Conservation (phyloP, 805 yeast genomes). For the Ogataea nitratoaversa region DNA sequence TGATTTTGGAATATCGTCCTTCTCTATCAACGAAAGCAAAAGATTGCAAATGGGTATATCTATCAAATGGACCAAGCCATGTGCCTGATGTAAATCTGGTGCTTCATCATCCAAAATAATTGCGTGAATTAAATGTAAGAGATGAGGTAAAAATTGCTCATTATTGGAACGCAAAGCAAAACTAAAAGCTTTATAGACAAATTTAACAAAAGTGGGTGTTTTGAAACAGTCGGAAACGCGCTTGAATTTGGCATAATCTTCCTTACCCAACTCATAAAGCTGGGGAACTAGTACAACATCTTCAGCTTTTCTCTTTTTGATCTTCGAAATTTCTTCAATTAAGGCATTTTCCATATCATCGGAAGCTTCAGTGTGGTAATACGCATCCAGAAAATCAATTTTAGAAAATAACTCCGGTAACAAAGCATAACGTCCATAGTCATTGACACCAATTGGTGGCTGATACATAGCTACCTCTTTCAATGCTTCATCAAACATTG, state of each 20-base stretch:
- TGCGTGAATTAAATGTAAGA: constrained; percentile 70
- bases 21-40: constrained; percentile 47
- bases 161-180: constrained; percentile 46
- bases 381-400: constrained; percentile 56
- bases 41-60: constrained; percentile 54
- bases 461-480: constrained; percentile 55
- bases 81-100: constrained; percentile 39
- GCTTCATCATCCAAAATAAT: constrained; percentile 37
- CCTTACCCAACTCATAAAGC: constrained; percentile 28
- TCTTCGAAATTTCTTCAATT: constrained; percentile 38
- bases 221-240: constrained; percentile 49
- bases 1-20: constrained; percentile 43
- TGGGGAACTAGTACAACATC: constrained; percentile 49
- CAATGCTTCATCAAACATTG: constrained; percentile 46
- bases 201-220: constrained; percentile 48
- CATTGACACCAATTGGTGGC: constrained; percentile 64
- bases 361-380: constrained; percentile 43
- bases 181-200: constrained; percentile 54
- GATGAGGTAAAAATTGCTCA: constrained; percentile 51
- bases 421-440: constrained; percentile 62
- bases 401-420: constrained; percentile 40
- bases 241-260: constrained; percentile 27
- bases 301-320: constrained; percentile 33
- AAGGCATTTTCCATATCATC: constrained; percentile 49
- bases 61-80: constrained; percentile 33